phyloP scores from a whole-genome alignment of 768 basidiomycete species.

The Collybiopsis confluens region DNA sequence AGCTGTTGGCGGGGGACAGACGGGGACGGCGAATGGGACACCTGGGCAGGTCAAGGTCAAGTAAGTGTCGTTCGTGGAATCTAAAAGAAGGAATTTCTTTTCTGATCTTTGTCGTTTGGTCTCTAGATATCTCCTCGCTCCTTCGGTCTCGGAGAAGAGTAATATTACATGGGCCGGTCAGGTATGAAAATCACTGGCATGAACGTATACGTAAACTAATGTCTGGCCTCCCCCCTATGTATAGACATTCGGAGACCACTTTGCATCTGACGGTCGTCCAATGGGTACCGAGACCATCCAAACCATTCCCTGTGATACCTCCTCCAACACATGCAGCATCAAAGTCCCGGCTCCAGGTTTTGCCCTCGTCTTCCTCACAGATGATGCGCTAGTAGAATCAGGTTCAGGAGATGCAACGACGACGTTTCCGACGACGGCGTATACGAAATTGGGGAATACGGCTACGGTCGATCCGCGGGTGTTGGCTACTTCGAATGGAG shows the following conservation, averaged over 20 bases:
- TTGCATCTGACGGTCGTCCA: conserved; percentile 66
- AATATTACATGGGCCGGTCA: conserved; percentile 80
- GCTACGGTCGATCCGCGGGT: conserved; percentile 30
- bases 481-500: conserved; percentile 36
- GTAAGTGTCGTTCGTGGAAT: conserved; percentile 23
- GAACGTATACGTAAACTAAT: conserved; percentile 3
- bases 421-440: conserved; percentile 53
- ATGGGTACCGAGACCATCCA: conserved; percentile 50
- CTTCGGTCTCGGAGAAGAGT: conserved; percentile 52
- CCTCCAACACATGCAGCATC: conserved; percentile 50
- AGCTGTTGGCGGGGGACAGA: conserved; percentile 37
- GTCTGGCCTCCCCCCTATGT: not conserved
- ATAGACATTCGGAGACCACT: conserved; percentile 58
- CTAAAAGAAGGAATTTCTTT: not conserved
- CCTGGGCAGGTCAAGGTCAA: conserved; percentile 52
- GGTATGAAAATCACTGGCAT: too few species aligned
- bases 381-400: conserved; percentile 25
- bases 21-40: conserved; percentile 23
- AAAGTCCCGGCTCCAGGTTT: conserved; percentile 67
- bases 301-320: conserved; percentile 54
- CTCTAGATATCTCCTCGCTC: conserved; percentile 51
- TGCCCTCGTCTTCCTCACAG: conserved; percentile 69
- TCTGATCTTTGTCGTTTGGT: not conserved
- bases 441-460: conserved; percentile 22
- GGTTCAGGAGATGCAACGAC: conserved; percentile 25